Conservation (phyloP, 352 stramenopile genomes). For the Blastocystis sp. region DNA sequence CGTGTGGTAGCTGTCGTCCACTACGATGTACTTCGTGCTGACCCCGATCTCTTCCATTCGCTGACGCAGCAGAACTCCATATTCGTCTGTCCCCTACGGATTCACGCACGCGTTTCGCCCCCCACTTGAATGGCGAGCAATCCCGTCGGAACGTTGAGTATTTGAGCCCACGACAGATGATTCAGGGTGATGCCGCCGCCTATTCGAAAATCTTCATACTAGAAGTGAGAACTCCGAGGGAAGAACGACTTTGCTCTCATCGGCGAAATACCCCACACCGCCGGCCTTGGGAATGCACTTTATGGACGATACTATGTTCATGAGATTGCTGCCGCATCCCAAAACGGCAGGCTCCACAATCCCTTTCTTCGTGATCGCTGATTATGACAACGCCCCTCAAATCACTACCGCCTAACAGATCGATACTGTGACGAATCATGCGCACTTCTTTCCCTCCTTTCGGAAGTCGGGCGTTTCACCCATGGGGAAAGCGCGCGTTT, state of each 20-base stretch:
- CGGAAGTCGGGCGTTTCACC: too few relatives aligned
- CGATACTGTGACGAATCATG: conserved; percentile 72
- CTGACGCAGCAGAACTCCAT: conserved; percentile 71
- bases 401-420: conserved; percentile 50
- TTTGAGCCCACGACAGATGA: conserved; percentile 75
- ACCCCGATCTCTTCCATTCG: conserved; percentile 75
- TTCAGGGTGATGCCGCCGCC: conserved; percentile 75
- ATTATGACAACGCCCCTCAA: not conserved
- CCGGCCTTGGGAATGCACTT: conserved; percentile 60
- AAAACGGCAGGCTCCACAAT: conserved; percentile 29
- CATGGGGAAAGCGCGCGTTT: not conserved
- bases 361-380: conserved; percentile 68
- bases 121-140: conserved; percentile 74
- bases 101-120: not conserved
- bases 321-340: conserved; percentile 67
- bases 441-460: too few relatives aligned
- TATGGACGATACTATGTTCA: conserved; percentile 70
- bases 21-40: conserved; percentile 74
- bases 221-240: not conserved
- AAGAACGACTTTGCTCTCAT: conserved; percentile 65
- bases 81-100: conserved; percentile 74
- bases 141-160: conserved; percentile 75
- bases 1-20: conserved; percentile 74
- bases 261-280: conserved; percentile 66
- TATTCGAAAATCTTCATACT: conserved; percentile 74